A percentile compares a stretch with the other conserved stretches of the same genome.
phyloP scores from a whole-genome alignment of 768 basidiomycete species.

The Trametes villosa region DNA sequence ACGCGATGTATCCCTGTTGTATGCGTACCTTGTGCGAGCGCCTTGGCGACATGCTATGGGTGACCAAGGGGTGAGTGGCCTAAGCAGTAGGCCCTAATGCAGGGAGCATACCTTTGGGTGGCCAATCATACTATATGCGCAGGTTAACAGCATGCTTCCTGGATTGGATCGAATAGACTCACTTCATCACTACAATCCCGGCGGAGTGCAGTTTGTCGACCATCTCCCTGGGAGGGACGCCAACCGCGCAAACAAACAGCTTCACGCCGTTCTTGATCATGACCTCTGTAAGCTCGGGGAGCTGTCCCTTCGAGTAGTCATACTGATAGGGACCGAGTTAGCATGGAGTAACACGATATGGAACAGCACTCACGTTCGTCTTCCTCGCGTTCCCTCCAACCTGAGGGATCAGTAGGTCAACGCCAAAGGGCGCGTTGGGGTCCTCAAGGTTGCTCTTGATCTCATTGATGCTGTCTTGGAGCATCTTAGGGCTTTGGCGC shows the following conservation, averaged over 20 bases:
- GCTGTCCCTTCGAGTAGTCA: constrained; percentile 81
- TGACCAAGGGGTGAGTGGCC: constrained; percentile 1
- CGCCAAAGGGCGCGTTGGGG: constrained; percentile 76
- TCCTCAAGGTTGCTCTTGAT: constrained; percentile 76
- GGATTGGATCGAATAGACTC: constrained; percentile 31
- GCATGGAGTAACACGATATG: neutral
- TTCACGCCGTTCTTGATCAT: constrained; percentile 74
- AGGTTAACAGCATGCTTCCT: neutral
- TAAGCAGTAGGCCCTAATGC: neutral
- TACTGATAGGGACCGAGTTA: constrained; percentile 38
- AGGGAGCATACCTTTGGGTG: constrained; percentile 67
- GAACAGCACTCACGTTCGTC: constrained; percentile 59
- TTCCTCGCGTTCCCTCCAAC: constrained; percentile 82
- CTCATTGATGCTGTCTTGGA: constrained; percentile 68
- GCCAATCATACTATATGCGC: constrained; percentile 69
- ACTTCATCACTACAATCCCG: constrained; percentile 87
- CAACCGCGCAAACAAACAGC: constrained; percentile 83
- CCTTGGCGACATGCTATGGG: constrained; percentile 71
- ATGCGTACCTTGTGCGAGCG: constrained; percentile 64
- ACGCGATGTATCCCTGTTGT: neutral
- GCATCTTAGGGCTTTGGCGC: constrained; percentile 71
- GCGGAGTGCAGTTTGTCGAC: constrained; percentile 83
- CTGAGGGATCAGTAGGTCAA: constrained; percentile 85
- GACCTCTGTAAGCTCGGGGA: constrained; percentile 77
- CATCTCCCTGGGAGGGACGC: constrained; percentile 81